Evolutionary conservation across 2,329 filamentous ascomycete species (phyloP), one percentile per base, ranked within the genome.

Genomic region (Hirsutella minnesotensis): DNA sequence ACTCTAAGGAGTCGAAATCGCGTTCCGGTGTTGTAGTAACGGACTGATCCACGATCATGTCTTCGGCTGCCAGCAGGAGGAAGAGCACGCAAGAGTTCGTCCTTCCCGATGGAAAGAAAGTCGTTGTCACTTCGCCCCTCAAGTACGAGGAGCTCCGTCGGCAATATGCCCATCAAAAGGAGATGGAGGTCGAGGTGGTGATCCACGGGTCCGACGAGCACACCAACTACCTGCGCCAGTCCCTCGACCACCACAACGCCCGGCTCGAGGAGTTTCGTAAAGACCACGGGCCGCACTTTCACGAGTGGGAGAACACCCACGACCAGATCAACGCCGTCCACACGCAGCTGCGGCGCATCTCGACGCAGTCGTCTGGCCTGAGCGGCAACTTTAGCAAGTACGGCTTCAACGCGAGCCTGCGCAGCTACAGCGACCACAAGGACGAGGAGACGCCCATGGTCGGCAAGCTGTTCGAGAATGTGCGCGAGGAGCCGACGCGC

Each of bases 361-460:
- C 65, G 3, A 68, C 71, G 44, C 72, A 77, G 51, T 66, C 69
- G 3, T 68, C 75, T n/a, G 53, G 69, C 16, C 60, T 81, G 19
- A 73, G 75, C 50, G 73, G 75, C 29, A 81, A 74, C 53, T 81
- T 81, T 54, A 68, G 67, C 43, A 76, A 75, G 52, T 82, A 77
- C 60, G 78, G 79, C 1, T 82, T 79, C 53, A 68, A 66, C 39
- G 75, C 76, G 53, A 50, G 61, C 65, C 3, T 35, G 15, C 33
- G 33, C 16, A 35, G 33, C 15, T 18, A 34, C 15, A 34, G 33
- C 5, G 15, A 18, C 15, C 5, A 34, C 33, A 9, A 34, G 13
- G 15, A 18, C n/a, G 33, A 18, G 15, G 33, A 34, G 33, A 34
- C 15, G 15, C 15, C 33, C 9, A 34, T 16, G n/a, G 15, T n/a